phyloP scores from a whole-genome alignment of 2,329 filamentous ascomycete genomes.

The Sporothrix curviconia region DNA sequence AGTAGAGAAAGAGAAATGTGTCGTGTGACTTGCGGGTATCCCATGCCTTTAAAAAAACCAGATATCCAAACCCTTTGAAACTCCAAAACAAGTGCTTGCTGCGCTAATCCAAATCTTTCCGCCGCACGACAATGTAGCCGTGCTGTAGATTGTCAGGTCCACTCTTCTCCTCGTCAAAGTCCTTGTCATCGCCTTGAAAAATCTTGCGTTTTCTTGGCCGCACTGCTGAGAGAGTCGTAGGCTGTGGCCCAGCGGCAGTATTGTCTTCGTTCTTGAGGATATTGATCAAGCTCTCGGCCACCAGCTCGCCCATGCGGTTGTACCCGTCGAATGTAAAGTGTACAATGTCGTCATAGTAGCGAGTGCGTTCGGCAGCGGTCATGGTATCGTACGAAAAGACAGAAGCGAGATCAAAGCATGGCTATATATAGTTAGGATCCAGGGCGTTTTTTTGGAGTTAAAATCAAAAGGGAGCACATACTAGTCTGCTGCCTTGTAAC shows the following conservation, averaged over 20 bases:
- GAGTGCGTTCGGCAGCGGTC: slow-evolving; percentile 35
- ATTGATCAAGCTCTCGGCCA: slow-evolving; percentile 47
- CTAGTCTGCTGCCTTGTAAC: slow-evolving; percentile 44
- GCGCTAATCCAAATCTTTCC: slow-evolving; percentile 44
- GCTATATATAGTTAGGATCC: not conserved
- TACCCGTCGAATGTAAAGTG: slow-evolving; percentile 55
- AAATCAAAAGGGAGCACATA: too few relatives aligned
- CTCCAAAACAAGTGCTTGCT: too few relatives aligned
- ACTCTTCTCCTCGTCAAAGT: slow-evolving; percentile 45
- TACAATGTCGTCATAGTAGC: slow-evolving; percentile 55
- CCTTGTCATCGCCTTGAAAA: slow-evolving; percentile 34
- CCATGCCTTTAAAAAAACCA: not conserved
- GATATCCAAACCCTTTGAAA: not conserved
- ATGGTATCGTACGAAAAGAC: slow-evolving; percentile 50
- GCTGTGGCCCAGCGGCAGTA: slow-evolving; percentile 18
- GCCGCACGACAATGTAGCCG: slow-evolving; percentile 49
- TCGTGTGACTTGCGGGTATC: slow-evolving; percentile 1
- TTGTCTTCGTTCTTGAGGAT: slow-evolving; percentile 34
- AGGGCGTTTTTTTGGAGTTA: not conserved
- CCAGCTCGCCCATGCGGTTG: slow-evolving; percentile 52
- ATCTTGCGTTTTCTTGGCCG: slow-evolving; percentile 15
- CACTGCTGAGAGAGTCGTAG: not conserved
- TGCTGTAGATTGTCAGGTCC: slow-evolving; percentile 40
- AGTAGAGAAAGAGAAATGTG: too few relatives aligned
- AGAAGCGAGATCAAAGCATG: too few relatives aligned